Base-by-base conservation (phyloP, 352 stramenopile species). In the Phytophthora melonis region DNA sequence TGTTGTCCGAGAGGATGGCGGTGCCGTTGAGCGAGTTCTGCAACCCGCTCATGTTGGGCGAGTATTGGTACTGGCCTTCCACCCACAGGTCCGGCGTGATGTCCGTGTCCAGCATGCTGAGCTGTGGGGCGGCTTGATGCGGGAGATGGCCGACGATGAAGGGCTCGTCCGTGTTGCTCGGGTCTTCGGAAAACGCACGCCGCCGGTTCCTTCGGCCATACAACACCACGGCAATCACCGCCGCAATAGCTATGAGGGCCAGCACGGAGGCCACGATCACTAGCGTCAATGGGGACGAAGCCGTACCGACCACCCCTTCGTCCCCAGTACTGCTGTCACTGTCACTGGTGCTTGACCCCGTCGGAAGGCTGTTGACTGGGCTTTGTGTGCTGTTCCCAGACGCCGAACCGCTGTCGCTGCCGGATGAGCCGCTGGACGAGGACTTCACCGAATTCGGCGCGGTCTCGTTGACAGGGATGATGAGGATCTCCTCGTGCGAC, bases 1-100 rank as follows among this genome's bases (percentile, higher is more conserved):
- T 66, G 21, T 80, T 77, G 43, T 83, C 78, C 19, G 75, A 82
- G n/a, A 85, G 61, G 57, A 85, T 83, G 3, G 63, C 75, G 5
- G 78, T 83, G 18, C 73, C 72, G 21, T 71, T 80, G 53, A 83
- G 52, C 0, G 78, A 78, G 27, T 65, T 72, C 43, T 75, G 58
- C 30, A 78, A 25, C 13, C 70, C 57, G 32, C 74, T 80, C 74
- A 75, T 63, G 41, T 77, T 75, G 16, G 74, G 74, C 19, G 74
- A 80, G 56, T 80, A 80, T 45, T 70, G 69, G 39, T 77, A 79
- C 39, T 78, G 70, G 9, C 72, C 68, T 67, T 78, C 76, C 3
- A 75, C 67, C 75, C 65, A 82, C 49, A 77, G 66, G 57, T 79
- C 68, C 25, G 75, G 65, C 16, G 58, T 78, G 56, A 77, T 81